Evolutionary conservation across 306 rosid species (phyloP).

Genomic region (Erythrophleum fordii): DNA sequence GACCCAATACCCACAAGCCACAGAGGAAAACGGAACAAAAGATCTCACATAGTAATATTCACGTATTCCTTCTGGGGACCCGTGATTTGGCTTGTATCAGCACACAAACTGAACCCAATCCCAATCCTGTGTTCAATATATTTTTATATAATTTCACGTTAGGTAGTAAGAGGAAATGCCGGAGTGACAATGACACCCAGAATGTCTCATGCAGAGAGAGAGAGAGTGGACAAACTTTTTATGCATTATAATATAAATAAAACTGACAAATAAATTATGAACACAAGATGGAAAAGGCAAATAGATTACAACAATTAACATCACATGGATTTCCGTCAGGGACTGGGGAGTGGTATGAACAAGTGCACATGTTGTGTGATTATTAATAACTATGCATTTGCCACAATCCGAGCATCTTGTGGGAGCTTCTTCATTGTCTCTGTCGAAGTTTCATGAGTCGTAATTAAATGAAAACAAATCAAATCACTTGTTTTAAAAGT

Average conservation of each 20-base stretch:
- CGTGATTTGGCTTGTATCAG: conserved; percentile 29
- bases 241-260: not conserved
- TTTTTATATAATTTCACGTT: not conserved
- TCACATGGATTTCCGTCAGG: conserved; percentile 41
- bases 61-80: conserved; percentile 19
- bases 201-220: not conserved
- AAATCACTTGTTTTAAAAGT: conserved; percentile 27
- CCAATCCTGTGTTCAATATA: not conserved
- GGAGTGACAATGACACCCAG: conserved; percentile 45
- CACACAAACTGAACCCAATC: not conserved
- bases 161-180: conserved; percentile 41
- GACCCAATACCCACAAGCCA: conserved; percentile 13
- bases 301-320: not conserved
- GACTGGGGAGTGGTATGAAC: conserved; percentile 24
- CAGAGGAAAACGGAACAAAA: not conserved
- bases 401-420: conserved; percentile 6
- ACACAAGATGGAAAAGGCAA: not conserved
- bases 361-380: conserved; percentile 44
- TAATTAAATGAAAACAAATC: conserved; percentile 30
- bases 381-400: not conserved
- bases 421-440: not conserved
- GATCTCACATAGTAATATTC: conserved; percentile 41
- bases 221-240: not conserved
- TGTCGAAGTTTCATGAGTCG: not conserved
- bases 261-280: not conserved